Evolutionary conservation across 352 stramenopile genomes (phyloP).

Genomic region (Globisporangium viniferum): DNA sequence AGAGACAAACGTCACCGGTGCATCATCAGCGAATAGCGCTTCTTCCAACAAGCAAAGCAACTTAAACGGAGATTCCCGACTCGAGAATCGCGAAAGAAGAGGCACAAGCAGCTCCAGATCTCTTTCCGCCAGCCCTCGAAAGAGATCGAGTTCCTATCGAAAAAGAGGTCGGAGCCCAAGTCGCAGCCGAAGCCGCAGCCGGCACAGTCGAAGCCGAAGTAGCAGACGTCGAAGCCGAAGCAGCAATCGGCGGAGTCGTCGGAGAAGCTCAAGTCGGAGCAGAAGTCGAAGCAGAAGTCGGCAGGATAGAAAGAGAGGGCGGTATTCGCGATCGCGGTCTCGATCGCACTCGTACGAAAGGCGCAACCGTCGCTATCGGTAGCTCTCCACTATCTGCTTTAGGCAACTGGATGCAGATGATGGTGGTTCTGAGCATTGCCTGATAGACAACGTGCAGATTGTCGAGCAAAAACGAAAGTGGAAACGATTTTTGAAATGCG

Average conservation of each 20-base stretch:
- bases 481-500: slow-evolving; percentile 1
- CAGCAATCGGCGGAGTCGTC: slow-evolving; percentile 15
- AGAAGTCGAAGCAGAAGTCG: slow-evolving; percentile 7
- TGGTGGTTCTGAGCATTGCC: background rate
- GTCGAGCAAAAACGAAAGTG: background rate
- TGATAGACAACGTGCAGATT: background rate
- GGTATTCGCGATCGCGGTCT: slow-evolving; percentile 27
- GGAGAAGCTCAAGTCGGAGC: slow-evolving; percentile 12
- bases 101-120: slow-evolving; percentile 2
- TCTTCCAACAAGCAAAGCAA: background rate
- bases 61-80: background rate
- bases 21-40: background rate
- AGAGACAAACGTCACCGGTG: background rate
- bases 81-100: background rate
- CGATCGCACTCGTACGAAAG: slow-evolving; percentile 24
- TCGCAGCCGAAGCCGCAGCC: slow-evolving; percentile 11
- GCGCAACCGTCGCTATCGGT: slow-evolving; percentile 18
- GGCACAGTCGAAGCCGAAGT: slow-evolving; percentile 19
- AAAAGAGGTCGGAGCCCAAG: background rate
- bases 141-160: slow-evolving; percentile 5
- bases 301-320: slow-evolving; percentile 1
- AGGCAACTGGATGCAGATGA: background rate
- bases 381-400: background rate
- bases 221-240: slow-evolving; percentile 30
- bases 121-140: background rate